Evolutionary conservation across 352 stramenopile genomes (phyloP), one percentile per base, ranked within the genome.

Genomic region (Thraustochytrium striatum): DNA sequence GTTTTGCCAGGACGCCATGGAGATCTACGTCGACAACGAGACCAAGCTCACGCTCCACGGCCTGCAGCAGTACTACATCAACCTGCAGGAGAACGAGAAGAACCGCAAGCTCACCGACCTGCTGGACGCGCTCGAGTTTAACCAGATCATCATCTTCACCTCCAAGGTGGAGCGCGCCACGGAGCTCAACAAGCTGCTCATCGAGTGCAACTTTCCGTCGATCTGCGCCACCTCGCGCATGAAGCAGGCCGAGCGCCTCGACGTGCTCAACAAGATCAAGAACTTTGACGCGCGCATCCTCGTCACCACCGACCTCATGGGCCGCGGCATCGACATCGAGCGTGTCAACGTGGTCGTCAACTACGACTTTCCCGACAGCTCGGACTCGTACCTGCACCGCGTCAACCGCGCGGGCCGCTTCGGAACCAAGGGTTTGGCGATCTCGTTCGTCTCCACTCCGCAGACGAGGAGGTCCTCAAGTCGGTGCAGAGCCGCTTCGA

Each of bases 291-390:
- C 97, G 84, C 95, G 96, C 85, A 99, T 99, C 84, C 88, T 99
- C 58, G 95, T 99, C 44, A 97, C 96, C 58, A 99, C 97, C 78
- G 95, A 99, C 87, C 88, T 99, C 75, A 99, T 99, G 84, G 96
- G 96, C 61, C 95, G 97, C 88, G 97, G 97, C 83, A 99, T 99
- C 89, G 97, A 99, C 92, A 98, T 99, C 86, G 95, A 99, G 88
- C 93, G 95, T 85, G 96, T 99, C 61, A 99, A 99, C 89, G 97
- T 99, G 82, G 97, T 99, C 50, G 96, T 99, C 84, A 99, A 99
- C 91, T 99, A 99, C 87, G 97, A 99, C 86, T 99, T 99, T 88
- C 96, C 97, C 72, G 62, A 95, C 78, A 91, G 94, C 85, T 91
- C 89, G 52, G 96, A 99, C 88, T 93, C 98, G 86, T 99, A 99